Percentiles rank a stretch among this genome's conserved stretches.
These are phyloP conservation scores for Thoreauomyces humboldtii DNA, from an alignment of 192 early-diverging fungal genomes.

Conservation along the genomic window DNA sequence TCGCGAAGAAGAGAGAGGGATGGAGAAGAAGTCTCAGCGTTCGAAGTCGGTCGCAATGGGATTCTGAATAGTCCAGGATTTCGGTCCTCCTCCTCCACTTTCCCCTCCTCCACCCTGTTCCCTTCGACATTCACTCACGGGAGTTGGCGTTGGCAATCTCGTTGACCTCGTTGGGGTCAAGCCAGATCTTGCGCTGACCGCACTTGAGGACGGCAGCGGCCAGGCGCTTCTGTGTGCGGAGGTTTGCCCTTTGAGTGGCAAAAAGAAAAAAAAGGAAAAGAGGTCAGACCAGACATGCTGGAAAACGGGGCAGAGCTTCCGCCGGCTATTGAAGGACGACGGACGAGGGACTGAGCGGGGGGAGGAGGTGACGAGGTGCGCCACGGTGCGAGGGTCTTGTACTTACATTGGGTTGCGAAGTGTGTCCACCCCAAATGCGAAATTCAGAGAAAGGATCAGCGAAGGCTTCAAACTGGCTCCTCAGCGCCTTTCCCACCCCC, in stretches of 20 bases:
- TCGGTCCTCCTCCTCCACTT: neutral
- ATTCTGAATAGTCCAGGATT: too few relatives aligned
- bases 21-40: neutral
- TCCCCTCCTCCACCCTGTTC: neutral
- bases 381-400: neutral
- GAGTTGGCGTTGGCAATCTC: slow-evolving; percentile 98
- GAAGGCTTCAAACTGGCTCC: too few relatives aligned
- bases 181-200: slow-evolving; percentile 97
- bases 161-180: slow-evolving; percentile 94
- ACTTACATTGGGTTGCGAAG: neutral
- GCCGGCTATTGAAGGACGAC: neutral
- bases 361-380: neutral
- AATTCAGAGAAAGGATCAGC: slow-evolving; percentile 21
- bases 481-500: too few relatives aligned
- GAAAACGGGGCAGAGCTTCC: neutral
- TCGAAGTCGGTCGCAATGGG: too few relatives aligned
- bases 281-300: neutral
- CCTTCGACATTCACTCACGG: slow-evolving; percentile 65
- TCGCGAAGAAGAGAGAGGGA: neutral
- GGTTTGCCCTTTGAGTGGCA: slow-evolving; percentile 45
- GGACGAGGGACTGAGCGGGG: neutral
- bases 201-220: slow-evolving; percentile 96
- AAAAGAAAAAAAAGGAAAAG: neutral
- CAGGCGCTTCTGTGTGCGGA: slow-evolving; percentile 87
- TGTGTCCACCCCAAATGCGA: slow-evolving; percentile 26